Evolutionary conservation across 306 rosid genomes (phyloP), one percentile per base, ranked within the genome.

Genomic region (Benincasa hispida): DNA sequence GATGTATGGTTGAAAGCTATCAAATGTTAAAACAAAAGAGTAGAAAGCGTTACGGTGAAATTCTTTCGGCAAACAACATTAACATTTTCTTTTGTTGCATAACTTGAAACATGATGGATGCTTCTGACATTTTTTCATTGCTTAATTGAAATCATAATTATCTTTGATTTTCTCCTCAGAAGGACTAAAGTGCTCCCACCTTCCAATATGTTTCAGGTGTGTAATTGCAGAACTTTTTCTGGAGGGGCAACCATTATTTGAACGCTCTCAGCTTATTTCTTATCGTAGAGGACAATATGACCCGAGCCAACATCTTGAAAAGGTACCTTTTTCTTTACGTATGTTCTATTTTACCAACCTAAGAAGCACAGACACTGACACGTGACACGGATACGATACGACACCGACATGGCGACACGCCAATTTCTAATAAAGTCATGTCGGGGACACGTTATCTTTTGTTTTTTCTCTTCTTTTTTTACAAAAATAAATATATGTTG

Each of bases 271-370:
- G 82, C 97, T 94, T 81, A 95, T 94, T 73, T 89, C 99, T 72
- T 94, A 91, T 88, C 99, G 99, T 72, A 89, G 96, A 94, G 97
- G 99, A 83, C 99, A 94, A 70, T 87, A 87, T 27, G 99, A 94
- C 84, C 96, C 97, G 19, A 87, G 93, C 79, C 99, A 90, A 84
- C 91, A 74, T 84, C 95, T 94, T 87, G 99, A 94, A 82, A 94
- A 92, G 84, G 97, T 94, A 80, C 9, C 82, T 54, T 85, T 41
- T 54, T 63, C 68, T 39, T 62, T 30, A 14, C 6, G 22, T 14
- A 54, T 45, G 34, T 15, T 68, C 62, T 53, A 66, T 39, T 61
- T 47, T 41, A 10, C 47, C 35, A 32, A n/a, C n/a, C n/a, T n/a
- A n/a, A n/a, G n/a, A n/a, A n/a, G n/a, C n/a, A n/a, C n/a, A n/a